Percentiles rank a stretch among this genome's conserved stretches.
phyloP scores from a whole-genome alignment of 352 stramenopile species.

The Plasmopara muralis region DNA sequence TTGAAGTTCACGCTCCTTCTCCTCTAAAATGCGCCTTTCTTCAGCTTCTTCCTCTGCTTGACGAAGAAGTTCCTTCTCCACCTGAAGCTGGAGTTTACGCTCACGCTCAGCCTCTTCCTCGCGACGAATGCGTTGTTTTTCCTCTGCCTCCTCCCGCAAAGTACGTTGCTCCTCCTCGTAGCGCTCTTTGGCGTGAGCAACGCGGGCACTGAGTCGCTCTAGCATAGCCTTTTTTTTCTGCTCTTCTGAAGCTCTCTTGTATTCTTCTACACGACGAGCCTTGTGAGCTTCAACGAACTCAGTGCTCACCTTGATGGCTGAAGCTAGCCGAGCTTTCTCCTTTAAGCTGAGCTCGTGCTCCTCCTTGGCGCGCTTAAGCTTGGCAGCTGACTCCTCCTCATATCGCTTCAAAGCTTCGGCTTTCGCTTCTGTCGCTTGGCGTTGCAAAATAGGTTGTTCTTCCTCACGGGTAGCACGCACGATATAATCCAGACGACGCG shows the following conservation, averaged over 20 bases:
- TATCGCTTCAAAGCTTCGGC: constrained; percentile 51
- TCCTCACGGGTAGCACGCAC: constrained; percentile 94
- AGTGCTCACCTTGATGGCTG: constrained; percentile 64
- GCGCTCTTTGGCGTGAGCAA: constrained; percentile 55
- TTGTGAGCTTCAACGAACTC: constrained; percentile 78
- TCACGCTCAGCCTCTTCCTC: constrained; percentile 58
- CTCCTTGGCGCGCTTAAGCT: constrained; percentile 72
- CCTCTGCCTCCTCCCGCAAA: constrained; percentile 55
- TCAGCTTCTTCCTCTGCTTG: constrained; percentile 31
- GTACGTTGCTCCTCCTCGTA: constrained; percentile 65
- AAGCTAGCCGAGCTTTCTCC: constrained; percentile 75
- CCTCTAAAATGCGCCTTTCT: background rate
- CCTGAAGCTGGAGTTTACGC: constrained; percentile 47
- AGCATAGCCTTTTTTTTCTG: constrained; percentile 84
- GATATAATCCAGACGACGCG: constrained; percentile 94
- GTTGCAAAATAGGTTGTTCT: constrained; percentile 89
- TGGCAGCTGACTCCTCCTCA: constrained; percentile 77
- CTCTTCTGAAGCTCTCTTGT: constrained; percentile 76
- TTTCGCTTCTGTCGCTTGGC: constrained; percentile 75
- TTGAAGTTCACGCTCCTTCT: constrained; percentile 30
- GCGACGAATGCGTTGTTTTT: constrained; percentile 46
- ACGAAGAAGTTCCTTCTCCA: constrained; percentile 57
- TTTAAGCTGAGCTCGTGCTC: constrained; percentile 87
- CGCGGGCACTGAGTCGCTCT: constrained; percentile 52
- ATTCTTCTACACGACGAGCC: constrained; percentile 69